Percentiles rank a stretch among this genome's conserved stretches.
Evolutionary conservation across 768 basidiomycete species (phyloP).

Genomic region (Kwoniella dendrophila): DNA sequence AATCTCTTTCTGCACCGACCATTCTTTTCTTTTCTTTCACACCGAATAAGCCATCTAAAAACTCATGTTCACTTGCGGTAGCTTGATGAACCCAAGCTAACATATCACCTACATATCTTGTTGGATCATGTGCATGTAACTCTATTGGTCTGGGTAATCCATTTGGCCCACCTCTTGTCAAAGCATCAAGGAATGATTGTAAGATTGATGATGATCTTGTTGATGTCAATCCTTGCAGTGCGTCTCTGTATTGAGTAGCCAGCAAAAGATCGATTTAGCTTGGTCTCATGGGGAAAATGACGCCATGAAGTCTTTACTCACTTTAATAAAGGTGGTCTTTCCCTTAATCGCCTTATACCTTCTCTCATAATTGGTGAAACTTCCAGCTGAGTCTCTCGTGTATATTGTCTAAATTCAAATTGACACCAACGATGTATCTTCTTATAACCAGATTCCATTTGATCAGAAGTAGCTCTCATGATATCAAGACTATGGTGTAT

Average conservation of each 20-base stretch:
- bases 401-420: constrained; percentile 79
- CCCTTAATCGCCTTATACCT: constrained; percentile 71
- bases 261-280: not conserved
- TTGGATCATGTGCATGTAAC: constrained; percentile 94
- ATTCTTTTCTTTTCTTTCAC: constrained; percentile 69
- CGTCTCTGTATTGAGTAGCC: constrained; percentile 62
- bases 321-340: constrained; percentile 76
- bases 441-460: constrained; percentile 85
- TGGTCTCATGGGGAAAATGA: not conserved
- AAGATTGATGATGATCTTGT: constrained; percentile 80
- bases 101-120: constrained; percentile 97
- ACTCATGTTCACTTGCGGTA: constrained; percentile 92
- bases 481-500: constrained; percentile 78
- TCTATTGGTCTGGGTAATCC: constrained; percentile 91
- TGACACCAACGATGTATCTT: constrained; percentile 84
- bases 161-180: constrained; percentile 83
- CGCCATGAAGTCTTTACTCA: constrained; percentile 60
- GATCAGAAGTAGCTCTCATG: constrained; percentile 75
- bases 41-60: constrained; percentile 83
- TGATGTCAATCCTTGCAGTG: constrained; percentile 72
- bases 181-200: constrained; percentile 77
- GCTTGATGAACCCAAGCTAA: constrained; percentile 97
- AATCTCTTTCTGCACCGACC: constrained; percentile 70
- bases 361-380: constrained; percentile 75
- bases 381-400: constrained; percentile 65